A percentile compares a stretch with the other conserved stretches of the same genome.
Evolutionary conservation across 2,329 filamentous ascomycete species (phyloP).

Genomic region (Pseudogymnoascus sp.): DNA sequence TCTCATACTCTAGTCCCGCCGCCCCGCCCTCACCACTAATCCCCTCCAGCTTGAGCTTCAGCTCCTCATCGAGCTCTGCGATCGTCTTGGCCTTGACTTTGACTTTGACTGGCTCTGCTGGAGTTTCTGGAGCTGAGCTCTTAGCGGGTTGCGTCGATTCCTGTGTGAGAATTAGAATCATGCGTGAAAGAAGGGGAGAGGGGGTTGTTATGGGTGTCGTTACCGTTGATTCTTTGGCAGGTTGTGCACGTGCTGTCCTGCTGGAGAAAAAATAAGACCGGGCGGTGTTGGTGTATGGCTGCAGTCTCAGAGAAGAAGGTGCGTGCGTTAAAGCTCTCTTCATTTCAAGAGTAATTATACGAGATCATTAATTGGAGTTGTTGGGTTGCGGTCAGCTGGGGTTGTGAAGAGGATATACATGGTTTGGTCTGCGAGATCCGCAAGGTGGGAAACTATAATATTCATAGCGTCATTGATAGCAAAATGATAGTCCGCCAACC

Average conservation of each 20-base stretch:
- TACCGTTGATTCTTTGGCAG: not conserved
- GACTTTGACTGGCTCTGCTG: not conserved
- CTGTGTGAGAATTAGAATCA: not conserved
- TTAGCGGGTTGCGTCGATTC: not conserved
- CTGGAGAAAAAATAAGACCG: not conserved
- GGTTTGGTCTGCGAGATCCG: not conserved
- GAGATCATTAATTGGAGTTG: not conserved
- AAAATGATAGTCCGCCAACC: not conserved
- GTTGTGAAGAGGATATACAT: not conserved
- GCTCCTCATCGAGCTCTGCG: constrained; percentile 57
- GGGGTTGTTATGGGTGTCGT: not conserved
- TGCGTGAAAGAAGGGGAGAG: not conserved
- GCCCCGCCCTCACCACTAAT: constrained; percentile 62
- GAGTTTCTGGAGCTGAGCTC: not conserved
- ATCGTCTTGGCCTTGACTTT: constrained; percentile 41
- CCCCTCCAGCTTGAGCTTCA: constrained; percentile 56
- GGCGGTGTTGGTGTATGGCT: not conserved
- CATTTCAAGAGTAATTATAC: not conserved
- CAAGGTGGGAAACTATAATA: not conserved
- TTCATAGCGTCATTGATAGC: not conserved
- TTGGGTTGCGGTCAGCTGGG: not conserved
- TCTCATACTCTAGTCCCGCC: constrained; percentile 65
- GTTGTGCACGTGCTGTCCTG: not conserved
- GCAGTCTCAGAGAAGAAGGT: not conserved
- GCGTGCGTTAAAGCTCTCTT: not conserved